phyloP scores from a whole-genome alignment of 2,329 filamentous ascomycete genomes.

The Dothistroma pini region DNA sequence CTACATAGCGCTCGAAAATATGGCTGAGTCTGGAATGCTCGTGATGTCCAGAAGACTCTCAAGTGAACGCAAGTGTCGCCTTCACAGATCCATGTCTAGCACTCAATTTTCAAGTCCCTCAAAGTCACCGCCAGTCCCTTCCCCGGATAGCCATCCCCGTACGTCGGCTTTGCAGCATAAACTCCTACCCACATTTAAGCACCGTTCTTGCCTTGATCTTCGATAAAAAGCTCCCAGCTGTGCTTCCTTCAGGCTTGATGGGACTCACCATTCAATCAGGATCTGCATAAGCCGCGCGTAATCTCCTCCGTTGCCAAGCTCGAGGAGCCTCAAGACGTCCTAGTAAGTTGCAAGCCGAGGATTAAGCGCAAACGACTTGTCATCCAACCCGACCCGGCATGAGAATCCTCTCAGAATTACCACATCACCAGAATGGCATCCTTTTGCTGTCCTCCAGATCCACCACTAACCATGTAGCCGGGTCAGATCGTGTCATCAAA shows the following conservation, averaged over 20 bases:
- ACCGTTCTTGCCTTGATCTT: conserved; percentile 15
- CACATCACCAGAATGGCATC: neutral
- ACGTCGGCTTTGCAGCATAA: conserved; percentile 19
- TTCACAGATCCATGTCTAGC: conserved; percentile 1
- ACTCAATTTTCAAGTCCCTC: conserved; percentile 15
- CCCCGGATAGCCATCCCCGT: conserved; percentile 5
- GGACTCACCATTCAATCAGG: conserved; percentile 19
- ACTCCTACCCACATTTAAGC: conserved; percentile 18
- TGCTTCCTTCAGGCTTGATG: conserved; percentile 12
- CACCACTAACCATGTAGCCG: neutral
- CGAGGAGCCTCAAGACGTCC: neutral
- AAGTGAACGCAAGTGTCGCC: too few species aligned
- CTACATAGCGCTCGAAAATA: too few species aligned
- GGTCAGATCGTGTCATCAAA: neutral
- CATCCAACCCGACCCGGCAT: neutral
- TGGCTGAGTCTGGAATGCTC: too few species aligned
- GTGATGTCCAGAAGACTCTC: too few species aligned
- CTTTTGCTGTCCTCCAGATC: neutral
- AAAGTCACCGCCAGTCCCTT: conserved; percentile 18
- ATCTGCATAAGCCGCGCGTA: conserved; percentile 12
- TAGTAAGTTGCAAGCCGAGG: neutral
- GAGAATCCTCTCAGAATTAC: neutral
- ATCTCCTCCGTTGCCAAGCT: neutral
- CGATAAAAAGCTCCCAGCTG: conserved; percentile 15
- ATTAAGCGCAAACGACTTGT: neutral